Conservation (phyloP, 371 early-diverging fungal genomes). For the Chytridiales sp. region DNA sequence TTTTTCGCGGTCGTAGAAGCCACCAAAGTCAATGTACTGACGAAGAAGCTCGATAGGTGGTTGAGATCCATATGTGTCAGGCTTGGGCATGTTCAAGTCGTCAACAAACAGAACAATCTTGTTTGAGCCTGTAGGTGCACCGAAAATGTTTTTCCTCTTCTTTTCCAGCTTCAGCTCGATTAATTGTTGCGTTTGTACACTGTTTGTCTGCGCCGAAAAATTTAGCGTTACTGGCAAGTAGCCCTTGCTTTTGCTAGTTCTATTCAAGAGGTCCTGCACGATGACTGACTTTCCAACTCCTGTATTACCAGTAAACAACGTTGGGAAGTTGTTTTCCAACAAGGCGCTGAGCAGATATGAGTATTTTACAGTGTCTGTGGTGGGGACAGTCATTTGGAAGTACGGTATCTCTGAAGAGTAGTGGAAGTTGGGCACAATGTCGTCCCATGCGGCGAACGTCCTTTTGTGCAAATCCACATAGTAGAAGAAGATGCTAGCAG, state of each 20-base stretch:
- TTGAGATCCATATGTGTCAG: conserved; percentile 55
- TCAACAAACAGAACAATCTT: conserved; percentile 53
- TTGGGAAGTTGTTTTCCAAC: conserved; percentile 34
- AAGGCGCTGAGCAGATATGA: conserved; percentile 43
- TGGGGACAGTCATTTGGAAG: conserved; percentile 55
- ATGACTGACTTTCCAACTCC: conserved; percentile 55
- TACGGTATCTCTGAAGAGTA: conserved; percentile 45
- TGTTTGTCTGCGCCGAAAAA: conserved; percentile 51
- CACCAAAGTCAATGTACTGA: conserved; percentile 49
- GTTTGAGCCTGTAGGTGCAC: conserved; percentile 43
- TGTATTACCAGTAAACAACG: conserved; percentile 46
- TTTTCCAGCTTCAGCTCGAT: conserved; percentile 55
- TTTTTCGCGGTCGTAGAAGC: conserved; percentile 53
- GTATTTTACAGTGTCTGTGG: conserved; percentile 49
- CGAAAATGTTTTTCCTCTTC: conserved; percentile 51
- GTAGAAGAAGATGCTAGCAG: conserved; percentile 39
- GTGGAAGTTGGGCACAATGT: conserved; percentile 43
- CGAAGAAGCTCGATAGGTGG: conserved; percentile 50
- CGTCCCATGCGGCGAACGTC: conserved; percentile 46
- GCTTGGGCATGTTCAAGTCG: conserved; percentile 55
- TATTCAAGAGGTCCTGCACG: conserved; percentile 42
- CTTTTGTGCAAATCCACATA: conserved; percentile 40
- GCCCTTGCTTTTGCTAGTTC: conserved; percentile 37
- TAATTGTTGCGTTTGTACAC: conserved; percentile 46
- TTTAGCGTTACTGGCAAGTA: conserved; percentile 40